Base-by-base conservation (phyloP, 495 filamentous ascomycete genomes). In the Symbiotaphrina buchneri region DNA sequence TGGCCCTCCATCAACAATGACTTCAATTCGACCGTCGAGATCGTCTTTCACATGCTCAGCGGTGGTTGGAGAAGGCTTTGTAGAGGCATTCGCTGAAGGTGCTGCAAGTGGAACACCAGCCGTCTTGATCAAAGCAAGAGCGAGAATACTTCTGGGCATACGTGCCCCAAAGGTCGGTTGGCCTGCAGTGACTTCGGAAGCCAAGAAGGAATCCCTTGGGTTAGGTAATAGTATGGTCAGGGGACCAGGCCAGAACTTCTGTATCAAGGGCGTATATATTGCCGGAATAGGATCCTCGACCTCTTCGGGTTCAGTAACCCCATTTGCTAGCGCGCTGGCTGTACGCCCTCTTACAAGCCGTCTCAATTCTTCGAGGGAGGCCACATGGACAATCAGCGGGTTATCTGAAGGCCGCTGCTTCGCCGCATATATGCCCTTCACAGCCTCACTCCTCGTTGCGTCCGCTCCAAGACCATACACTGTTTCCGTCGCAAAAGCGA, bases 401-500 rank as follows among this genome's bases (percentile, higher is more conserved):
- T 99, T 99, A 48, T 99, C 87, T 4, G 69, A 71, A 10, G 87
- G 87, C 27, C 87, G 55, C 30, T 76, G 74, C 52, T 99, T 99
- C 5, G 82, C 83, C 10, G 61, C 55, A 51, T 83, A 99, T 41
- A 99, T 99, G 4, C 78, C 80, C 36, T 62, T 63, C n/a, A 94
- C 85, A n/a, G 85, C 74, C 22, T 51, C 56, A 39, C 63, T 73
- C 43, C 76, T 65, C 18, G 83, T 94, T 4, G 87, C 90, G 56
- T 95, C 87, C 13, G 85, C 87, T 29, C 83, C 87, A 10, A 99
- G 61, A 2, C 87, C 87, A 49, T 99, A 99, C 6, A 99, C 87
- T 4, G 87, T 99, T 53, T 99, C 87, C 0, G 90, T 99, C 4
- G 87, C 90, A 47, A 99, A 99, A 6, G 80, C 90, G 25, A 99